Percentiles rank a stretch among this genome's conserved stretches.
phyloP scores from a whole-genome alignment of 2,329 filamentous ascomycete genomes.

The Colletotrichum zoysiae region DNA sequence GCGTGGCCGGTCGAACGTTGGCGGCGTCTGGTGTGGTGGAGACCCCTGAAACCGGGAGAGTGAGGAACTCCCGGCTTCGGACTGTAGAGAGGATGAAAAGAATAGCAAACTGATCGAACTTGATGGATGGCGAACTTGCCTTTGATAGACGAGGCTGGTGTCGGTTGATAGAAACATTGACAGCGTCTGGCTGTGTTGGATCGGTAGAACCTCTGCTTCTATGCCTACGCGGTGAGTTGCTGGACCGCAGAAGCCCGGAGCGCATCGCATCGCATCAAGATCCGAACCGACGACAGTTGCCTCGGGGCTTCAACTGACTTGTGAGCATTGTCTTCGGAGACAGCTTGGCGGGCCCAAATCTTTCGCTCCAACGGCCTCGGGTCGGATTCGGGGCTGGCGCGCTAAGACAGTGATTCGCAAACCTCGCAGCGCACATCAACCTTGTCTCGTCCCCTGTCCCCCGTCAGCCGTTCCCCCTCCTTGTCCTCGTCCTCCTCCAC shows the following conservation, averaged over 20 bases:
- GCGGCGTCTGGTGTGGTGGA: slow-evolving; percentile 19
- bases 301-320: slow-evolving; percentile 12
- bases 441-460: slow-evolving; percentile 15
- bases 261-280: not conserved
- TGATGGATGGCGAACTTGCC: not conserved
- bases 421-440: slow-evolving; percentile 14
- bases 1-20: slow-evolving; percentile 16
- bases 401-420: slow-evolving; percentile 30
- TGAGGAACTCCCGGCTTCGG: not conserved
- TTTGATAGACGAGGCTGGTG: not conserved
- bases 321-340: not conserved
- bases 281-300: slow-evolving; percentile 12
- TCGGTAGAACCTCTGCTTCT: not conserved
- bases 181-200: not conserved
- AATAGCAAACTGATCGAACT: not conserved
- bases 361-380: slow-evolving; percentile 11
- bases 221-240: not conserved
- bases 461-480: slow-evolving; percentile 8
- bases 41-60: slow-evolving; percentile 26
- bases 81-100: not conserved
- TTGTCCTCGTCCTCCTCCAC: not conserved
- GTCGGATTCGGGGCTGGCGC: slow-evolving; percentile 32
- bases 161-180: not conserved
- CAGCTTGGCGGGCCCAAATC: not conserved
- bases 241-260: not conserved